Evolutionary conservation across 225 moss, liverwort and hornwort genomes (phyloP), one percentile per base, ranked within the genome.

Genomic region (Marchantia polymorpha): DNA sequence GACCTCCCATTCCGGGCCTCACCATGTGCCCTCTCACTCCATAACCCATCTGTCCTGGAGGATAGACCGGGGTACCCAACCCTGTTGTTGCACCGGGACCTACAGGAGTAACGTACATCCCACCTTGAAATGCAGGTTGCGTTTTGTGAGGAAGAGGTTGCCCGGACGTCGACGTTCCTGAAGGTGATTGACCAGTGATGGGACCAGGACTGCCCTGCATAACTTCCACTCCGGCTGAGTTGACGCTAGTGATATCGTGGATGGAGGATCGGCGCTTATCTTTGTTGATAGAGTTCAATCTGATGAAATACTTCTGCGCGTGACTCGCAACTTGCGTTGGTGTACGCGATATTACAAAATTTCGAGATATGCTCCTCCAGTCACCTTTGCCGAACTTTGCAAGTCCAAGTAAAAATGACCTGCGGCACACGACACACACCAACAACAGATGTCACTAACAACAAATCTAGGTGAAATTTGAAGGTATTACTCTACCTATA

Each of bases 281-380:
- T 81, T 96, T 96, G 80, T 94, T 92, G 80, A 91, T 92, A 49
- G 91, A 94, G 81, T 91, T 96, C 82, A 96, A 82, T 72, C 96
- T 84, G 79, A 96, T 94, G 82, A 94, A 94, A 59, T 96, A 96
- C 72, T 96, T 96, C 52, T 96, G 96, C 52, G 96, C 96, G 80
- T 96, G 96, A 69, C 94, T 96, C 27, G 94, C 96, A 83, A 96
- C 96, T 83, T 96, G 96, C 58, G 96, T 94, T 19, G 96, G 96
- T 19, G 94, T 94, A 78, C 94, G 88, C 53, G 96, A 94, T 58
- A 94, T 94, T 10, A 96, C 94, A 82, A 92, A 96, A 73, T 94
- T 94, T 71, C 92, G 83, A 72, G 96, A 94, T 75, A 96, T 96
- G 76, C 94, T 96, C 78, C 94, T 90, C 96, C 96, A 96, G 81